A percentile compares a stretch with the other conserved stretches of the same genome.
These are phyloP conservation scores for Erythrophleum ivorense DNA, from an alignment of 331 rosid species.

Conservation along the genomic window DNA sequence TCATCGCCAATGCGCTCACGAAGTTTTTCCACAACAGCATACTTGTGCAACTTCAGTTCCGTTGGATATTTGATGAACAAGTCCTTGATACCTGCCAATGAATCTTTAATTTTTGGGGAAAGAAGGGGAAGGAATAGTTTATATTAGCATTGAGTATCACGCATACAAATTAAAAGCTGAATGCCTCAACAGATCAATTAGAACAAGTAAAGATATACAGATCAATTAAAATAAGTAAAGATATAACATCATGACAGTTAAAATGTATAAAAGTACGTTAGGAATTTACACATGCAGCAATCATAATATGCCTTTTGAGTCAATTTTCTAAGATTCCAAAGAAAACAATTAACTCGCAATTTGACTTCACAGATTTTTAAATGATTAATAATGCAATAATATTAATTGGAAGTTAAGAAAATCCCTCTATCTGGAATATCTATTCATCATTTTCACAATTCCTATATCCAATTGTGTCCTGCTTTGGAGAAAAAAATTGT, in stretches of 20 bases:
- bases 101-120: constrained; percentile 54
- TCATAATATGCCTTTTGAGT: background rate
- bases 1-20: constrained; percentile 85
- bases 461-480: background rate
- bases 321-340: constrained; percentile 12
- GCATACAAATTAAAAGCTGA: constrained; percentile 4
- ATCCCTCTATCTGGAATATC: background rate
- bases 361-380: constrained; percentile 25
- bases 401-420: background rate
- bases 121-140: background rate
- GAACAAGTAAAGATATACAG: background rate
- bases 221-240: background rate
- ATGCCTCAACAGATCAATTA: constrained; percentile 7
- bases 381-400: background rate
- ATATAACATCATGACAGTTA: constrained; percentile 10
- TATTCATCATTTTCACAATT: background rate
- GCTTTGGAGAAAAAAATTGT: background rate
- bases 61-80: constrained; percentile 67
- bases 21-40: constrained; percentile 70
- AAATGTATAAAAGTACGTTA: background rate
- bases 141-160: constrained; percentile 33
- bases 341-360: constrained; percentile 5
- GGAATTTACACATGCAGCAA: background rate
- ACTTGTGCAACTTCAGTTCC: constrained; percentile 71
- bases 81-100: constrained; percentile 83